These are phyloP conservation scores for Linum trigynum DNA, from an alignment of 345 rosid genomes.

Conservation along the genomic window DNA sequence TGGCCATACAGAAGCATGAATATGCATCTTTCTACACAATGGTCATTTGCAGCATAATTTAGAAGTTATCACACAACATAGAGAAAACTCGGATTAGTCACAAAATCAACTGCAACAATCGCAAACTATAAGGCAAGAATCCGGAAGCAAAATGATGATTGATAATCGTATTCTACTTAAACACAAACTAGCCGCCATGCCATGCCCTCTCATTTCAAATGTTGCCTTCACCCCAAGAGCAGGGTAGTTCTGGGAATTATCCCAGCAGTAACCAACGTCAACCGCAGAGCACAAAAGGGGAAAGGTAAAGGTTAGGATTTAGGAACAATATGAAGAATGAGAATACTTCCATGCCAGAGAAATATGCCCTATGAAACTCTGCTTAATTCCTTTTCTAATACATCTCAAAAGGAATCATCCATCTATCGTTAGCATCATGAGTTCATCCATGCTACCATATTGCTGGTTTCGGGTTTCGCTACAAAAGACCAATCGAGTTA, in stretches of 20 bases:
- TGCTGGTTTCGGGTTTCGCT: background rate
- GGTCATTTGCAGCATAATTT: background rate
- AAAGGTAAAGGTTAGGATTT: too few species aligned
- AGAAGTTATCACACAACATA: background rate
- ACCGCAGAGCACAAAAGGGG: too few species aligned
- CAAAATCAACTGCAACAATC: background rate
- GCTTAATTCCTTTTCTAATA: too few species aligned
- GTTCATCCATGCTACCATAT: background rate
- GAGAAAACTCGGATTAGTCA: too few species aligned
- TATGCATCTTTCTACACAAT: background rate
- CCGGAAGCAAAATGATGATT: background rate
- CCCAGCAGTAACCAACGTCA: too few species aligned
- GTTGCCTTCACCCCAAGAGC: background rate
- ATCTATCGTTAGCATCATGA: background rate
- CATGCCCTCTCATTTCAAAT: background rate
- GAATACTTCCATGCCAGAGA: background rate
- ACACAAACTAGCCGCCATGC: background rate
- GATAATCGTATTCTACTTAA: background rate
- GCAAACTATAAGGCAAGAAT: background rate
- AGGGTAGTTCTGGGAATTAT: background rate
- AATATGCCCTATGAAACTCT: background rate
- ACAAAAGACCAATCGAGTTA: background rate
- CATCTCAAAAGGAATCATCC: background rate
- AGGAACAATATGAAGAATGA: too few species aligned
- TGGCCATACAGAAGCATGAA: background rate